A percentile compares a stretch with the other conserved stretches of the same genome.
Conservation (phyloP, 1,139 yeast genomes). For the Torulaspora globosa region DNA sequence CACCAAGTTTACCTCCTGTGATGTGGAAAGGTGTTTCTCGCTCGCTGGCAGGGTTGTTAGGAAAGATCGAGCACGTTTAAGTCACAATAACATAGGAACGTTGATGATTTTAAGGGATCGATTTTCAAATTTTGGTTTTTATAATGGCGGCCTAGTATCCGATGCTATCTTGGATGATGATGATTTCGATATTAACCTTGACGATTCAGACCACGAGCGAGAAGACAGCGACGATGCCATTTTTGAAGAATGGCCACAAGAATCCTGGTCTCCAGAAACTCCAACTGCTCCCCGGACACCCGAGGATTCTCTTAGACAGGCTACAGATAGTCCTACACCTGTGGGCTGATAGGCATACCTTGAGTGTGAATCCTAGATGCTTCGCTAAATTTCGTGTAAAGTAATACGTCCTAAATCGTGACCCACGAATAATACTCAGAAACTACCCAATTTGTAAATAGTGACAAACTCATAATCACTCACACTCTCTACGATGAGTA, state of each 20-base stretch:
- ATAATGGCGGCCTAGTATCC: neutral
- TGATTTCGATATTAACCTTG: neutral
- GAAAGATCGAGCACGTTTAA: neutral
- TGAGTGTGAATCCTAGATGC: no score
- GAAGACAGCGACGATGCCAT: neutral
- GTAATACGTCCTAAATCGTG: no score
- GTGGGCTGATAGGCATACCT: no score
- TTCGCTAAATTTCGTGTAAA: no score
- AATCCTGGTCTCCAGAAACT: neutral
- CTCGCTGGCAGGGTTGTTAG: conserved; percentile 1
- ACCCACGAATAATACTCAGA: no score
- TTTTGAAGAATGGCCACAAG: no score
- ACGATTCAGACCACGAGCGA: neutral
- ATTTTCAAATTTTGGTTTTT: conserved; percentile 9
- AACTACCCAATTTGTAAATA: no score
- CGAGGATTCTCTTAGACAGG: neutral
- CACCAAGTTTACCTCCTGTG: conserved; percentile 8
- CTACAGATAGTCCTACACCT: neutral
- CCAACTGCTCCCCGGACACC: neutral
- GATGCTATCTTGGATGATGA: neutral
- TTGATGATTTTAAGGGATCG: conserved; percentile 13
- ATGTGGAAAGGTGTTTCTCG: conserved; percentile 8
- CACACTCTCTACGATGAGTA: no score
- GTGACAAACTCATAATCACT: no score
- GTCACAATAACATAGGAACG: conserved; percentile 4